Conservation (phyloP, 805 yeast species). For the Teunomyces gatunensis region DNA sequence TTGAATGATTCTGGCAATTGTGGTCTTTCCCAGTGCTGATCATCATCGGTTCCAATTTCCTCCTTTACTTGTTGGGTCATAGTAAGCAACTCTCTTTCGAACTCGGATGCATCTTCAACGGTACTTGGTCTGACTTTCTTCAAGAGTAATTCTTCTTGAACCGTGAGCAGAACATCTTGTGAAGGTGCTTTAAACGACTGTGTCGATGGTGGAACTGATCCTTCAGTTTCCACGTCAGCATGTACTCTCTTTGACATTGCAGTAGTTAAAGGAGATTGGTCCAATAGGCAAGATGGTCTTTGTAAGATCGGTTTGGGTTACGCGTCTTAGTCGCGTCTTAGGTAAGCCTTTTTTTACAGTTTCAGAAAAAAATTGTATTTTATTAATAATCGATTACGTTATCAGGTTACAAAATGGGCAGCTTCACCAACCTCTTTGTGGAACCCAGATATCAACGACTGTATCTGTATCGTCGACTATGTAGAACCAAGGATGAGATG, state of each 20-base stretch:
- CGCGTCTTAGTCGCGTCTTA: slow-evolving; percentile 3
- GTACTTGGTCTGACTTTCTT: slow-evolving; percentile 36
- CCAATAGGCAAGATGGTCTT: slow-evolving; percentile 3
- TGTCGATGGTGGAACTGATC: slow-evolving; percentile 32
- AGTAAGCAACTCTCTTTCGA: slow-evolving; percentile 37
- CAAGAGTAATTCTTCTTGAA: slow-evolving; percentile 30
- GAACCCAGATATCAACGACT: slow-evolving; percentile 64
- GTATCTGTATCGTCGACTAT: slow-evolving; percentile 46
- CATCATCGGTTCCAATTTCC: slow-evolving; percentile 29
- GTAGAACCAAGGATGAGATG: slow-evolving; percentile 56
- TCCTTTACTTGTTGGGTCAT: slow-evolving; percentile 31
- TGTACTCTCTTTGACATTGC: not conserved
- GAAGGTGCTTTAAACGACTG: slow-evolving; percentile 8
- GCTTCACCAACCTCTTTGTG: slow-evolving; percentile 50
- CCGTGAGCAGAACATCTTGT: slow-evolving; percentile 12
- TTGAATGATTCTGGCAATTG: slow-evolving; percentile 49
- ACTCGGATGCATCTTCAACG: slow-evolving; percentile 38
- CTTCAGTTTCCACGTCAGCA: slow-evolving; percentile 23
- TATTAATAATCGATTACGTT: not conserved
- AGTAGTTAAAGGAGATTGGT: not conserved
- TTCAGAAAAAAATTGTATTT: not conserved
- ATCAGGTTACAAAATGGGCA: not conserved
- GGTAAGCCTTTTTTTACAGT: not conserved
- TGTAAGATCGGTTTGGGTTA: not conserved
- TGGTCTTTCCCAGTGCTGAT: slow-evolving; percentile 54